Percentiles rank a stretch among this genome's conserved stretches.
phyloP scores from a whole-genome alignment of 2,329 filamentous ascomycete genomes.

The Berkeleyomyces basicola region DNA sequence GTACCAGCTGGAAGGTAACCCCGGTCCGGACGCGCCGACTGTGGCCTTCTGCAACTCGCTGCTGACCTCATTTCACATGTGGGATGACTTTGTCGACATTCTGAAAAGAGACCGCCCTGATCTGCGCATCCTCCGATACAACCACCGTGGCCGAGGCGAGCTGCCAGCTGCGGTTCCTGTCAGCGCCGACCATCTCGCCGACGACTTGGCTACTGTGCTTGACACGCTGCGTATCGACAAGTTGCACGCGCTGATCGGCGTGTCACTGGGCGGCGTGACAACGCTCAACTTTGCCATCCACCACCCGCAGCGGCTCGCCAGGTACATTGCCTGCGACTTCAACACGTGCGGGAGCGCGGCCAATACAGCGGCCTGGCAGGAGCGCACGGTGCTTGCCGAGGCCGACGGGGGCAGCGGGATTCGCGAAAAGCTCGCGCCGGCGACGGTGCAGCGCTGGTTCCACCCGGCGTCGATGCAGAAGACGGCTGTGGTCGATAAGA shows the following conservation, averaged over 20 bases:
- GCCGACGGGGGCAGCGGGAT: constrained; percentile 41
- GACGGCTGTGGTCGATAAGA: constrained; percentile 33
- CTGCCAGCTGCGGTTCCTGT: constrained; percentile 33
- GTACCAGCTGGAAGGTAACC: constrained; percentile 60
- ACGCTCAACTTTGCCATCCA: constrained; percentile 54
- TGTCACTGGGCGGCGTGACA: constrained; percentile 69
- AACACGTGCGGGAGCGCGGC: constrained; percentile 54
- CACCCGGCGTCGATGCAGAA: constrained; percentile 34
- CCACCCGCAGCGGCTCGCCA: constrained; percentile 39
- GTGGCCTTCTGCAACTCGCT: constrained; percentile 69
- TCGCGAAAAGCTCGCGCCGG: constrained; percentile 42
- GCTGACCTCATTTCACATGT: constrained; percentile 62
- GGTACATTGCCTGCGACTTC: constrained; percentile 63
- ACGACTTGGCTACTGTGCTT: constrained; percentile 50
- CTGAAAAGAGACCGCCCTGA: constrained; percentile 42
- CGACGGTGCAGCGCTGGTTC: constrained; percentile 67
- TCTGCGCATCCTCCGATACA: constrained; percentile 62
- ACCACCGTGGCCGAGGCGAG: constrained; percentile 50
- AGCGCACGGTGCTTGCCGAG: constrained; percentile 54
- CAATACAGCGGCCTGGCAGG: constrained; percentile 66
- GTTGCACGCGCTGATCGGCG: constrained; percentile 53
- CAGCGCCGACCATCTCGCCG: constrained; percentile 47
- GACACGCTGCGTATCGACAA: constrained; percentile 50
- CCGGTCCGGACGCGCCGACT: constrained; percentile 48
- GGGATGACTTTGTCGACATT: constrained; percentile 55